These are phyloP conservation scores for Scutellaria baicalensis DNA, from an alignment of 257 asterid species.

Conservation along the genomic window DNA sequence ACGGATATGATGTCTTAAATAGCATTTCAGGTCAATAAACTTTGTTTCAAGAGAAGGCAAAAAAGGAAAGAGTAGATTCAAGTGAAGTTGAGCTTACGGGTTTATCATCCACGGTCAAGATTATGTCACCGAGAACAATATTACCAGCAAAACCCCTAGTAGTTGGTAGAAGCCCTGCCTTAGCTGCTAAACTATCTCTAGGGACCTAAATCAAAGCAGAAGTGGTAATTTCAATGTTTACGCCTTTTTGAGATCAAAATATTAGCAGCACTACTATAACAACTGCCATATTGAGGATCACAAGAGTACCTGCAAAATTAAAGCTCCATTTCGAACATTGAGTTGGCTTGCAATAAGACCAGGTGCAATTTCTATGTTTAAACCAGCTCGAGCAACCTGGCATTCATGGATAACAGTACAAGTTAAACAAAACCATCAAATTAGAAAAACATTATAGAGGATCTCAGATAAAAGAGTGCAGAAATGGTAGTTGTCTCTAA, in stretches of 20 bases:
- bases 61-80: too few relatives aligned
- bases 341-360: slow-evolving; percentile 84
- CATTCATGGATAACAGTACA: not conserved
- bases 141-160: slow-evolving; percentile 92
- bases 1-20: too few relatives aligned
- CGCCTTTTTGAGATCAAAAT: not conserved
- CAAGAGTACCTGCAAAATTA: slow-evolving; percentile 58
- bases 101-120: slow-evolving; percentile 64
- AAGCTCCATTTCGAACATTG: slow-evolving; percentile 89
- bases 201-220: slow-evolving; percentile 52
- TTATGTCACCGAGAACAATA: slow-evolving; percentile 76
- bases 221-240: not conserved
- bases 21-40: too few relatives aligned
- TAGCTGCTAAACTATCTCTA: slow-evolving; percentile 62
- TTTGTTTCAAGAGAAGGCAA: too few relatives aligned
- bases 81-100: slow-evolving; percentile 37
- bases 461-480: not conserved
- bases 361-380: slow-evolving; percentile 69
- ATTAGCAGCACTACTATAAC: not conserved
- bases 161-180: slow-evolving; percentile 68
- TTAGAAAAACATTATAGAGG: not conserved
- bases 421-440: not conserved
- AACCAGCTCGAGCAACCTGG: slow-evolving; percentile 80
- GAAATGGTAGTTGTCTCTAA: too few relatives aligned
- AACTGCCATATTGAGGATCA: not conserved